Conservation (phyloP, 2,329 filamentous ascomycete genomes). For the Epichloe hybrida region DNA sequence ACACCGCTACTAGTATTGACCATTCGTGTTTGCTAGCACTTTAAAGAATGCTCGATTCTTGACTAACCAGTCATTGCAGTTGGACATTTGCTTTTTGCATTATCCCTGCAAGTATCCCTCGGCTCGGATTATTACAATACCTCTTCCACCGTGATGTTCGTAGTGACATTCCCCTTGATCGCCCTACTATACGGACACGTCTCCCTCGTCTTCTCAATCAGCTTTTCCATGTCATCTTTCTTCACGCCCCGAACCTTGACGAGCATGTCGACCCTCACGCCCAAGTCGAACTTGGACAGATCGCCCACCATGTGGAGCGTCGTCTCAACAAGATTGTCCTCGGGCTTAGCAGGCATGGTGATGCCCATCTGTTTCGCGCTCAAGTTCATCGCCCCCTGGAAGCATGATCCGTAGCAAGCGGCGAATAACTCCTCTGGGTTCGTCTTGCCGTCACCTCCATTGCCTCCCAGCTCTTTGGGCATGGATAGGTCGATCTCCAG, state of each 20-base stretch:
- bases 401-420: slow-evolving; percentile 33
- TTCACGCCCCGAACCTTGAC: slow-evolving; percentile 20
- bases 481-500: slow-evolving; percentile 24
- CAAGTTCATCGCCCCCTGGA: slow-evolving; percentile 32
- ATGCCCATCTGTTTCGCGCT: slow-evolving; percentile 25
- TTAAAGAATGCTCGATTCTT: too few relatives aligned
- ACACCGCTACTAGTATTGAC: too few relatives aligned
- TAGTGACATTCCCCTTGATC: slow-evolving; percentile 13
- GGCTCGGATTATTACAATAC: background rate
- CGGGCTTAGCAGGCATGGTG: slow-evolving; percentile 23
- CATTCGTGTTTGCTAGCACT: too few relatives aligned
- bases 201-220: slow-evolving; percentile 15
- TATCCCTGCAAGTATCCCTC: too few relatives aligned
- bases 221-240: slow-evolving; percentile 12
- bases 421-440: slow-evolving; percentile 35
- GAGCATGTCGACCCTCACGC: slow-evolving; percentile 28
- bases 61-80: too few relatives aligned
- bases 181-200: slow-evolving; percentile 17
- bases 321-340: slow-evolving; percentile 25
- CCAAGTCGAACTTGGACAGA: slow-evolving; percentile 30
- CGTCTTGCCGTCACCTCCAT: slow-evolving; percentile 26
- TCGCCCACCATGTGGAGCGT: slow-evolving; percentile 29
- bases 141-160: slow-evolving; percentile 12
- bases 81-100: too few relatives aligned
- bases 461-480: slow-evolving; percentile 28